Percentiles rank a stretch among this genome's conserved stretches.
Conservation (phyloP, 2,329 filamentous ascomycete species). For the Metarhizium robertsii region DNA sequence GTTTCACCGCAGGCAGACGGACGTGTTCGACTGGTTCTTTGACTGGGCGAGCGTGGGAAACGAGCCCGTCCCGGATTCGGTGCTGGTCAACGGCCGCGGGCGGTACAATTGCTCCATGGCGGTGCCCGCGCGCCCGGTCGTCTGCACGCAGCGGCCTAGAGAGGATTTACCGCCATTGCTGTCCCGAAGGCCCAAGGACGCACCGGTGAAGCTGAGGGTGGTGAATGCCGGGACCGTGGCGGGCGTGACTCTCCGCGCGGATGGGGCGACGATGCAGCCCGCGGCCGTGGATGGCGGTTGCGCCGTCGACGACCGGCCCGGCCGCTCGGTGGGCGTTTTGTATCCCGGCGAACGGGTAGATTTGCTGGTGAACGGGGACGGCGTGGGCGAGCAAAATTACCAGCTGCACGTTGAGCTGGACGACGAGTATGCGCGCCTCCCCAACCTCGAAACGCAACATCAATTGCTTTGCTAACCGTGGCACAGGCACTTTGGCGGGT, state of each 20-base stretch:
- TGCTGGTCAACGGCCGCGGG: constrained; percentile 26
- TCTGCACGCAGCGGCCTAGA: constrained; percentile 8
- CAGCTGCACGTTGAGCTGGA: constrained; percentile 16
- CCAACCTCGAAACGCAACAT: background rate
- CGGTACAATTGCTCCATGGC: constrained; percentile 21
- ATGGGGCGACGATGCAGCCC: constrained; percentile 13
- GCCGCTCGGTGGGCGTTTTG: constrained; percentile 13
- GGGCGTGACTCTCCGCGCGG: constrained; percentile 11
- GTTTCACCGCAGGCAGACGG: constrained; percentile 29
- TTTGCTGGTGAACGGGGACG: constrained; percentile 11
- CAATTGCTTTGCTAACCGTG: background rate
- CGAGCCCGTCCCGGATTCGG: constrained; percentile 23
- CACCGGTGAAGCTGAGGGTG: constrained; percentile 10
- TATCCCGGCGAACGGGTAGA: constrained; percentile 17
- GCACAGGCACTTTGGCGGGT: constrained; percentile 13
- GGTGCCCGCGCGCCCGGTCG: constrained; percentile 14
- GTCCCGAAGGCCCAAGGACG: background rate
- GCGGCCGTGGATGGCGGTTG: constrained; percentile 14
- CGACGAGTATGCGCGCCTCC: constrained; percentile 12
- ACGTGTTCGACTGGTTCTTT: constrained; percentile 19
- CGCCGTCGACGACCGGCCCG: constrained; percentile 6
- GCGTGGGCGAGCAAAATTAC: background rate
- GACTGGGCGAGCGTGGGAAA: constrained; percentile 30
- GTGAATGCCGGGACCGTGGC: constrained; percentile 16
- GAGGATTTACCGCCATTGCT: constrained; percentile 9